These are phyloP conservation scores for Glycyrrhiza uralensis DNA, from an alignment of 306 rosid species.

Conservation along the genomic window DNA sequence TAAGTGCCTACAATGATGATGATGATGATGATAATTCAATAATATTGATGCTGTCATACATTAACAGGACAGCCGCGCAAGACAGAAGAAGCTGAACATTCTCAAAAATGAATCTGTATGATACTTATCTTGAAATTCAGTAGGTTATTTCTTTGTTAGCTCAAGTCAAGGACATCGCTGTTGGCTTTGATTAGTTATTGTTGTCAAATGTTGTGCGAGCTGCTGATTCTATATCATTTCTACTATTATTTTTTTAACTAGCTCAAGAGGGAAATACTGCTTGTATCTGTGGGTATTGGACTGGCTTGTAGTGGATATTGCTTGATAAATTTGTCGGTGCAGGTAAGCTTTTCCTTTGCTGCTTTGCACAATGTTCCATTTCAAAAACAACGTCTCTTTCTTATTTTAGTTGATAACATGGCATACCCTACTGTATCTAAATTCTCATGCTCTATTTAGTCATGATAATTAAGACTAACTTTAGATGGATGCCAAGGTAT, in stretches of 20 bases:
- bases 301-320: conserved; percentile 80
- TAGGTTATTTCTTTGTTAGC: conserved; percentile 40
- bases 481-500: background rate
- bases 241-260: conserved; percentile 32
- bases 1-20: no score
- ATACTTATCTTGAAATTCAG: conserved; percentile 46
- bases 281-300: conserved; percentile 82
- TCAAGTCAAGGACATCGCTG: conserved; percentile 23
- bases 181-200: conserved; percentile 1
- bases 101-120: conserved; percentile 95
- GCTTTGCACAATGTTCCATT: background rate
- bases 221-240: conserved; percentile 27
- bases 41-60: no score
- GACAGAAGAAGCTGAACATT: conserved; percentile 72
- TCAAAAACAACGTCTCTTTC: background rate
- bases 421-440: background rate
- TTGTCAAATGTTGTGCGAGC: conserved; percentile 11
- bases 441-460: background rate
- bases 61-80: conserved; percentile 57
- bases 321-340: conserved; percentile 62
- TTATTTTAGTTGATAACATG: background rate
- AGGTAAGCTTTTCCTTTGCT: conserved; percentile 49
- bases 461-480: background rate
- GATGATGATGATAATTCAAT: no score
- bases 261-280: conserved; percentile 85